Evolutionary conservation across 176 grass and related monocot species (phyloP), one percentile per base, ranked within the genome.

Genomic region (Urochloa ruziziensis): DNA sequence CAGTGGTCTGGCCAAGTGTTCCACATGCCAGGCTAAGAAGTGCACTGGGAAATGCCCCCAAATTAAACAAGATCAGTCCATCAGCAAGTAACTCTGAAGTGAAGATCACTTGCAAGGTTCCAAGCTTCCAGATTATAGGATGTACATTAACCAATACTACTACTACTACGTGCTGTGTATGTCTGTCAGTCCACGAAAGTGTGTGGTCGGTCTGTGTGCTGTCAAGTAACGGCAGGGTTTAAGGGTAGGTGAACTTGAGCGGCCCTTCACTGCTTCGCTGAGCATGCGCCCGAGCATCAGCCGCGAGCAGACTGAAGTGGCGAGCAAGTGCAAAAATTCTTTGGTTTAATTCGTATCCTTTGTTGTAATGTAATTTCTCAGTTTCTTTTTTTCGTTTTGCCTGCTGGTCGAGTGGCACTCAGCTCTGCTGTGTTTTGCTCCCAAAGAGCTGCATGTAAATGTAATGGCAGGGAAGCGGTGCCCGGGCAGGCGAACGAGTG

Each of bases 311-410:
- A 40, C 39, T 79, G 49, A 83, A 86, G 89, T 35, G 89, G 89
- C 84, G 84, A 83, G 1, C 87, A 80, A 89, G 78, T 82, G 58
- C 32, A 69, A 18, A 14, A 43, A 86, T 90, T 90, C 84, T 87
- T 90, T 90, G 2, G 84, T 83, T 90, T 80, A 56, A 90, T 90
- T 90, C 67, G 84, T 90, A 67, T 62, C 4, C 73, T 90, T 87
- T 0, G 84, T 90, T 82, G 65, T 82, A 72, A 28, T 40, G 39
- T 40, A 59, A 11, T 80, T n/a, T 25, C 25, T 25, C 5, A 36
- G 47, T 23, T 42, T n/a, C n/a, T n/a, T n/a, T n/a, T n/a, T 43
- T 10, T 19, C 36, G 36, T 82, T 40, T 21, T 60, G 30, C 34
- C 33, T 33, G 56, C 21, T 33, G 54, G 49, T 46, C 21, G 0